Conservation (phyloP, 2,329 filamentous ascomycete species). For the Sordariomycetes sp. region DNA sequence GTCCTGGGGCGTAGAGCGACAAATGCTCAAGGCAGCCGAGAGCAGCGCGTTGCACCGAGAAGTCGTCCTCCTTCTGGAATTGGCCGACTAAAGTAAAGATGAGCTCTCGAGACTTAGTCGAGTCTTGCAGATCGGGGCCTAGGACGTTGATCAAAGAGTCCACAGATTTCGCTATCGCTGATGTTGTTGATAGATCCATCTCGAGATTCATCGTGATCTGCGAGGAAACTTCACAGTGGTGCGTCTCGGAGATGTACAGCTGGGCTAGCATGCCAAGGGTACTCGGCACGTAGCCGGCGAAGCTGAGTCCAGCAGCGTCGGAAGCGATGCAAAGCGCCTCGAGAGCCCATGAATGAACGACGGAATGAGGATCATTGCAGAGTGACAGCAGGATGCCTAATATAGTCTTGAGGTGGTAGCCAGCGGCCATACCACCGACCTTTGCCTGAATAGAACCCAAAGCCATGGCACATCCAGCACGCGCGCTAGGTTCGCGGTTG, state of each 20-base stretch:
- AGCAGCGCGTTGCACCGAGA: constrained; percentile 64
- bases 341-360: constrained; percentile 93
- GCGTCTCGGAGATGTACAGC: constrained; percentile 82
- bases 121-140: constrained; percentile 88
- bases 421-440: constrained; percentile 94
- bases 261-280: constrained; percentile 91
- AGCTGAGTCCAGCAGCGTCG: constrained; percentile 86
- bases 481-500: constrained; percentile 85
- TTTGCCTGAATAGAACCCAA: constrained; percentile 90
- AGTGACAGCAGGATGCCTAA: constrained; percentile 97
- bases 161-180: constrained; percentile 77
- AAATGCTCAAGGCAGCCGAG: constrained; percentile 83
- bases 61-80: constrained; percentile 67
- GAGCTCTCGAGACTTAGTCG: constrained; percentile 82
- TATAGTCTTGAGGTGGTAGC: constrained; percentile 93
- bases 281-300: constrained; percentile 81
- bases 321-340: constrained; percentile 80
- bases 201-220: constrained; percentile 85
- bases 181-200: constrained; percentile 71
- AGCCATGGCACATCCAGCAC: constrained; percentile 90
- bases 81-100: constrained; percentile 80
- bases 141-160: constrained; percentile 96
- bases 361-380: constrained; percentile 88
- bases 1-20: constrained; percentile 80
- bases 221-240: constrained; percentile 75